These are phyloP conservation scores for Candida sojae DNA, from an alignment of 1,139 yeast species.

Conservation along the genomic window DNA sequence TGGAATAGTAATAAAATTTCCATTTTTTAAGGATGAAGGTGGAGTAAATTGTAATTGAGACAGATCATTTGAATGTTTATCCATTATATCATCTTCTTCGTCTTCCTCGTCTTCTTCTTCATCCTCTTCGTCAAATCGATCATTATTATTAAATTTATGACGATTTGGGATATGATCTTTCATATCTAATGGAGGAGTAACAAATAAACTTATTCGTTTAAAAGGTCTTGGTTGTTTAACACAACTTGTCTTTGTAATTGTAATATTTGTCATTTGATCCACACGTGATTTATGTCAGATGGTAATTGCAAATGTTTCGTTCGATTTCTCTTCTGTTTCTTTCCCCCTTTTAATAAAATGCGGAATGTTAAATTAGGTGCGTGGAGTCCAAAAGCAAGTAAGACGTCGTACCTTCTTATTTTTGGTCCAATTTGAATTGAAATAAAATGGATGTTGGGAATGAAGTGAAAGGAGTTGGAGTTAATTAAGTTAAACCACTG, in stretches of 20 bases:
- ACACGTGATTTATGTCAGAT: neutral
- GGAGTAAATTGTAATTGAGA: constrained; percentile 12
- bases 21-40: constrained; percentile 12
- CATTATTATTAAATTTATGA: too few species aligned
- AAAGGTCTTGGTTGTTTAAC: neutral
- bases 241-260: neutral
- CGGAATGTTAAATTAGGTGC: too few species aligned
- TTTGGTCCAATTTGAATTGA: too few species aligned
- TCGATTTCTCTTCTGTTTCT: neutral
- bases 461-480: too few species aligned
- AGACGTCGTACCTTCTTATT: too few species aligned
- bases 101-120: constrained; percentile 7
- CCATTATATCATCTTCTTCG: constrained; percentile 4
- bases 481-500: too few species aligned
- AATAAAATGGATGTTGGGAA: too few species aligned
- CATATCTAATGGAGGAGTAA: constrained; percentile 21
- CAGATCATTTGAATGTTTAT: constrained; percentile 4
- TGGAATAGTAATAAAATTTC: neutral
- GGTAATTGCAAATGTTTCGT: neutral
- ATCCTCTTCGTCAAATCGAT: neutral
- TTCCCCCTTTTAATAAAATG: too few species aligned
- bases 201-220: constrained; percentile 22
- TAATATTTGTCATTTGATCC: neutral
- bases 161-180: neutral
- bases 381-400: too few species aligned